phyloP scores from a whole-genome alignment of 805 yeast species.

The Saccharomycopsis schoenii region DNA sequence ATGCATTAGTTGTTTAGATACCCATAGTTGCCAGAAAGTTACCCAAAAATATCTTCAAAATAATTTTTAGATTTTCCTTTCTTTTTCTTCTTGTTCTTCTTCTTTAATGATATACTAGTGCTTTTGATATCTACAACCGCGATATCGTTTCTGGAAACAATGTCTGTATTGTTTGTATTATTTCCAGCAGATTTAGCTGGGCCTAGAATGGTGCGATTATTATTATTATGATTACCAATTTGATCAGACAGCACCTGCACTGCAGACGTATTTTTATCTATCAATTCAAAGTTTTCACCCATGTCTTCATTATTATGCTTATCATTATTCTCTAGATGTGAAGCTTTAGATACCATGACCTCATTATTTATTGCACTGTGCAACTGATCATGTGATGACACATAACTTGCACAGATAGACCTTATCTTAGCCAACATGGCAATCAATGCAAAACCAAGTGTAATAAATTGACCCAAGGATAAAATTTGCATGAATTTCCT shows the following conservation, averaged over 20 bases:
- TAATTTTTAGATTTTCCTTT: background rate
- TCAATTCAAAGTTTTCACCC: background rate
- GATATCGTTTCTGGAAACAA: background rate
- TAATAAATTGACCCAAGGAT: slow-evolving; percentile 43
- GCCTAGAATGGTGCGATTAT: background rate
- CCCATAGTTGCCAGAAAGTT: background rate
- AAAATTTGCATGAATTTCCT: slow-evolving; percentile 39
- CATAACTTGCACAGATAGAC: slow-evolving; percentile 4
- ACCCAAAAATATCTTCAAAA: slow-evolving; percentile 7
- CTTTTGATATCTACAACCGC: background rate
- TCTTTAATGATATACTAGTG: background rate
- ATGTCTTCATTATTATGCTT: background rate
- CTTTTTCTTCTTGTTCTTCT: slow-evolving; percentile 3
- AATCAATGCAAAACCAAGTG: slow-evolving; percentile 41
- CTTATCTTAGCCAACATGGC: slow-evolving; percentile 32
- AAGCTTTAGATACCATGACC: background rate
- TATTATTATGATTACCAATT: background rate
- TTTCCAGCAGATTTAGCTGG: background rate
- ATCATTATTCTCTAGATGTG: background rate
- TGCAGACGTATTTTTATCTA: background rate
- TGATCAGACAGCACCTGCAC: background rate
- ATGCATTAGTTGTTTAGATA: background rate
- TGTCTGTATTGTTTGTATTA: background rate
- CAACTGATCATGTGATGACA: background rate
- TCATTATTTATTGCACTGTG: background rate